Percentiles rank a stretch among this genome's conserved stretches.
Conservation (phyloP, 192 early-diverging fungal genomes). For the Cetraspora pellucida region DNA sequence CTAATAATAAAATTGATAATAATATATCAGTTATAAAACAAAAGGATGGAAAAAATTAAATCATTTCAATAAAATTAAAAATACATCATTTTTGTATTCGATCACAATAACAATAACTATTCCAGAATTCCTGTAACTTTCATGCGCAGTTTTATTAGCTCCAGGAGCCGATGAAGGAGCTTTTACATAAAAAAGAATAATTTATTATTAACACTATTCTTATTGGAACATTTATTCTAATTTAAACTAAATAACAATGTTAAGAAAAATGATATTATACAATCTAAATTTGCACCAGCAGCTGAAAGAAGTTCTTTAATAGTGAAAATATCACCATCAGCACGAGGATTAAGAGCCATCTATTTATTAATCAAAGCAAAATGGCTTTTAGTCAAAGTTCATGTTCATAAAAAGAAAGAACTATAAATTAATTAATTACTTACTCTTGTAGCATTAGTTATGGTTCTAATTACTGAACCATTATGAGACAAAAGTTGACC, state of each 20-base stretch:
- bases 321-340: constrained; percentile 44
- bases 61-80: background rate
- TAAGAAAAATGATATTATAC: background rate
- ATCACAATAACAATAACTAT: constrained; percentile 48
- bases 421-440: background rate
- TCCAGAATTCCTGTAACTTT: constrained; percentile 42
- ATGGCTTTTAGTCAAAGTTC: background rate
- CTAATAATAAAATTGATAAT: background rate
- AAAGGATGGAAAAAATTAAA: background rate
- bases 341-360: background rate
- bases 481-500: constrained; percentile 33
- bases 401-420: background rate
- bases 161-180: constrained; percentile 14
- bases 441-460: constrained; percentile 34
- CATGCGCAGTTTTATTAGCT: background rate
- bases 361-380: background rate
- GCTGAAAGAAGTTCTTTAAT: constrained; percentile 42
- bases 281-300: constrained; percentile 40
- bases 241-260: no score
- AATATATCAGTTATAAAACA: no score
- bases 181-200: constrained; percentile 4
- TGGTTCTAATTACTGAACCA: constrained; percentile 35
- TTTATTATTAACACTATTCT: no score
- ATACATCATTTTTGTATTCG: constrained; percentile 39
- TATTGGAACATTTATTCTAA: no score